Conservation (phyloP, 2,329 filamentous ascomycete species). For the Ophiocordyceps unilateralis region DNA sequence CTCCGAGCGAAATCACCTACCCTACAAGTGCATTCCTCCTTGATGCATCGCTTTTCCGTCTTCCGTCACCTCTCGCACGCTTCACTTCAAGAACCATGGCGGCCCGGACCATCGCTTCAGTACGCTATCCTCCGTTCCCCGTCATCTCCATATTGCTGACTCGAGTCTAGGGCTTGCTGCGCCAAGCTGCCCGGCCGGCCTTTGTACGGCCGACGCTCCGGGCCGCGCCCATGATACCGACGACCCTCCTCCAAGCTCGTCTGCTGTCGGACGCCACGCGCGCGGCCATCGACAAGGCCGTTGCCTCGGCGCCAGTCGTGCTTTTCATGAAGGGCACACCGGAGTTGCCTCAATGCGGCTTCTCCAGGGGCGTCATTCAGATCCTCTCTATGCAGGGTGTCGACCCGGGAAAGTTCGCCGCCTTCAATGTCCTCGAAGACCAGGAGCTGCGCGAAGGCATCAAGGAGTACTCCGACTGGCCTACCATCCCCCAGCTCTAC, state of each 20-base stretch:
- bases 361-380: constrained; percentile 88
- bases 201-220: constrained; percentile 9
- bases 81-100: constrained; percentile 7
- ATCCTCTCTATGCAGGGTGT: constrained; percentile 90
- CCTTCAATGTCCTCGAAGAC: constrained; percentile 94
- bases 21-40: no score
- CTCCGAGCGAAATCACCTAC: no score
- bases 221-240: neutral
- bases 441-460: constrained; percentile 75
- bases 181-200: constrained; percentile 20
- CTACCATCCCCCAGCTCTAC: constrained; percentile 94
- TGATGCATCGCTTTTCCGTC: neutral
- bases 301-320: constrained; percentile 76
- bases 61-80: neutral
- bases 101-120: constrained; percentile 8
- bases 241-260: constrained; percentile 21
- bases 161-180: constrained; percentile 14
- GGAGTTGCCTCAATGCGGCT: constrained; percentile 89
- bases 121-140: constrained; percentile 2
- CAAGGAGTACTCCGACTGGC: constrained; percentile 99
- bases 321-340: constrained; percentile 99
- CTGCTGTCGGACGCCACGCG: constrained; percentile 67
- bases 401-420: constrained; percentile 89
- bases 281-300: constrained; percentile 76
- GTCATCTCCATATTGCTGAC: neutral